Evolutionary conservation across 2,329 filamentous ascomycete species (phyloP), one percentile per base, ranked within the genome.

Genomic region (Domatiomyces catenatus): DNA sequence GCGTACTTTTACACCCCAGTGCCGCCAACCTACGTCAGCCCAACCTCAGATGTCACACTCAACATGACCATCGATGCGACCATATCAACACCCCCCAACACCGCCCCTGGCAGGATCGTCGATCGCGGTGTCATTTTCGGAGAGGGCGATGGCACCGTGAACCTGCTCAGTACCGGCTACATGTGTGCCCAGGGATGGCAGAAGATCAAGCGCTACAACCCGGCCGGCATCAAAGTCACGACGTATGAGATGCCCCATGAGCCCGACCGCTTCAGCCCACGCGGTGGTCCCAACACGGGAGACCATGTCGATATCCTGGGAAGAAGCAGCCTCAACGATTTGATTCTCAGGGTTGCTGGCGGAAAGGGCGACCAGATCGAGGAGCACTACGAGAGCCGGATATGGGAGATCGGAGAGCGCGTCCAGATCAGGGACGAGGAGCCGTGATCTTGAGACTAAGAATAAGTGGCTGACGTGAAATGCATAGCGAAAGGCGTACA

Each of bases 301-400:
- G 92, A 98, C 63, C 92, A 98, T 63, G 92, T 98, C 48, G 92
- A 98, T 63, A 98, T 98, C 52, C 74, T 98, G 2, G 92, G 92
- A 1, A 74, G 92, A 26, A 81, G 88, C 58, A 87, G 80, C 28
- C 73, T 98, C 22, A 98, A 98, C 61, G 92, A 98, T 66, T 70
- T 96, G 47, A 83, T 98, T 46, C 67, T 98, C 52, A 76, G 81
- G 48, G 83, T 98, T 8, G 92, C 87, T 0, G 88, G 87, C 0
- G 92, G 92, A 0, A 81, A 79, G 59, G 92, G 92, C 3, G 76
- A 89, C 52, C 74, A 79, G 24, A 90, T 98, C 56, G 72, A 83
- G 47, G 80, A 93, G 54, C 80, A 77, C 46, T 79, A 94, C 19
- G 75, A 86, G 49, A 94, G 86, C 56, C 83, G 85, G 53, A 96